Evolutionary conservation across 805 yeast genomes (phyloP).

Genomic region (Candida caryicola): DNA sequence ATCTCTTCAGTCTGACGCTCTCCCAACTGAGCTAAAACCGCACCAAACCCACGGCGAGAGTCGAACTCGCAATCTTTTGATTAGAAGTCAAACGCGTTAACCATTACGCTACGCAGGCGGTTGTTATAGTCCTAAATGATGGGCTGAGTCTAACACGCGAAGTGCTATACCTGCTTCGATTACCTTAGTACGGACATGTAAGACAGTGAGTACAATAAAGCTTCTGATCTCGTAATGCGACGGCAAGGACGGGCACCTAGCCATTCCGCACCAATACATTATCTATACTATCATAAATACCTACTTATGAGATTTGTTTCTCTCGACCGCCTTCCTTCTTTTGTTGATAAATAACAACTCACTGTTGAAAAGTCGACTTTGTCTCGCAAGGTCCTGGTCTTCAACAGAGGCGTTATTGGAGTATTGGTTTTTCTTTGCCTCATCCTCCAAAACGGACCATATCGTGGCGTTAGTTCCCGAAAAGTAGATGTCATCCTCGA

Average conservation of each 20-base stretch:
- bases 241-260: too few relatives aligned
- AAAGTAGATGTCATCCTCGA: constrained; percentile 55
- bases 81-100: constrained; percentile 67
- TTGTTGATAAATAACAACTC: constrained; percentile 54
- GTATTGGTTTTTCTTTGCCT: constrained; percentile 6
- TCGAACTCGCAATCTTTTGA: constrained; percentile 67
- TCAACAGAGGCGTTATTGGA: constrained; percentile 12
- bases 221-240: too few relatives aligned
- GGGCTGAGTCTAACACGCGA: too few relatives aligned
- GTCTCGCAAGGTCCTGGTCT: constrained; percentile 6
- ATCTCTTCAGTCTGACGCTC: constrained; percentile 30
- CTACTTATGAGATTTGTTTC: not conserved
- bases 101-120: constrained; percentile 67
- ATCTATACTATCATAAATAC: too few relatives aligned
- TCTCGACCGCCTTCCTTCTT: constrained; percentile 33
- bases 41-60: constrained; percentile 46
- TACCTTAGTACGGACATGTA: too few relatives aligned
- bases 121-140: too few relatives aligned
- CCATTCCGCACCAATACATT: too few relatives aligned
- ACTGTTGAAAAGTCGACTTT: constrained; percentile 28
- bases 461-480: constrained; percentile 34
- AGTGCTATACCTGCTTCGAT: too few relatives aligned
- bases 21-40: constrained; percentile 33
- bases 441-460: constrained; percentile 19
- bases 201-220: too few relatives aligned